phyloP scores from a whole-genome alignment of 1,284 basidiomycete genomes.

The Austroboletus novae-zelandiae region DNA sequence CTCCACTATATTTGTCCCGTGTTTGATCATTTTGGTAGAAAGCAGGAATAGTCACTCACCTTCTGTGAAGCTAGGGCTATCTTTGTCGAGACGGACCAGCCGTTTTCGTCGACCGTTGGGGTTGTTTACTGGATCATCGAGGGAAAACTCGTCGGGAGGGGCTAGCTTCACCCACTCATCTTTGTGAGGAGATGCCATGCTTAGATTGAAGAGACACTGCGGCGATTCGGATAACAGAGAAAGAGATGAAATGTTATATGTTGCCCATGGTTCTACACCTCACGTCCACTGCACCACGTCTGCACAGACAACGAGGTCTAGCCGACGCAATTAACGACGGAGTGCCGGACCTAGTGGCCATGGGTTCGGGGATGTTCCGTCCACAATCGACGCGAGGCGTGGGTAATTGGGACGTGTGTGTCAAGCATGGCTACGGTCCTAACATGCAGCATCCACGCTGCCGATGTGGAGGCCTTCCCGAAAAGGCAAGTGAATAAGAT shows the following conservation, averaged over 20 bases:
- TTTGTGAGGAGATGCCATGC: constrained; percentile 18
- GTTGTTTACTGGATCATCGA: constrained; percentile 41
- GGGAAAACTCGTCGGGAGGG: constrained; percentile 44
- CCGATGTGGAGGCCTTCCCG: constrained; percentile 16
- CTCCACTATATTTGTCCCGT: constrained; percentile 39
- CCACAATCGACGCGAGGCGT: constrained; percentile 10
- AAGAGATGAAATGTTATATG: constrained; percentile 21
- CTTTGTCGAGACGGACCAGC: constrained; percentile 33
- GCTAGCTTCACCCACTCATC: constrained; percentile 31
- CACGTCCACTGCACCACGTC: constrained; percentile 14
- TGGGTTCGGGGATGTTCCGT: constrained; percentile 8
- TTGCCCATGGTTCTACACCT: constrained; percentile 1
- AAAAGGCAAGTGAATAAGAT: constrained; percentile 32
- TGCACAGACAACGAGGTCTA: constrained; percentile 10
- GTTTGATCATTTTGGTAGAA: background rate
- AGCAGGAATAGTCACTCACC: constrained; percentile 16
- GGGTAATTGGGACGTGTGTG: background rate
- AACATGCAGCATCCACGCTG: constrained; percentile 29
- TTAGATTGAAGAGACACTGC: constrained; percentile 5
- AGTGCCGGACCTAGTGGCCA: constrained; percentile 13
- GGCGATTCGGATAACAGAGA: background rate
- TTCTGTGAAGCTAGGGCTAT: constrained; percentile 21
- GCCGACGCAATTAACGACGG: constrained; percentile 10
- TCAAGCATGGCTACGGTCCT: background rate
- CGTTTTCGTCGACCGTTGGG: constrained; percentile 36